A percentile compares a stretch with the other conserved stretches of the same genome.
These are phyloP conservation scores for Aspergillus homomorphus DNA, from an alignment of 495 filamentous ascomycete species.

Conservation along the genomic window DNA sequence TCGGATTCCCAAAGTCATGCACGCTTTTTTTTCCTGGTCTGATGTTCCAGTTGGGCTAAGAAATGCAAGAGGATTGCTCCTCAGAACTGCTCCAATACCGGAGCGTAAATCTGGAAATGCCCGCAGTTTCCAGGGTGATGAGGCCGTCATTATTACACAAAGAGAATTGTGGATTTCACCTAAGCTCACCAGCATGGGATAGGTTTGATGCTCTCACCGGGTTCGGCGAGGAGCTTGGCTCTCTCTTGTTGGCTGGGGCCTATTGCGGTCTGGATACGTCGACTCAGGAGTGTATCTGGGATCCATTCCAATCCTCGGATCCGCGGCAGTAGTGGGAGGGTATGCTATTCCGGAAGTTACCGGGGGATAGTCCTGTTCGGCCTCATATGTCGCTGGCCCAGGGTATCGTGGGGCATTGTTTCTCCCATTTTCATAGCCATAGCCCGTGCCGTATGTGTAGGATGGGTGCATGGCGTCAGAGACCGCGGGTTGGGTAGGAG, in stretches of 20 bases:
- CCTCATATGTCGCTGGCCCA: conserved; percentile 43
- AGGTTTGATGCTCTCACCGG: conserved; percentile 30
- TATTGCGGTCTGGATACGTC: conserved; percentile 39
- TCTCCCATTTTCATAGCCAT: conserved; percentile 43
- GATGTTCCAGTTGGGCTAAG: conserved; percentile 16
- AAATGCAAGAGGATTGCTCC: conserved; percentile 14
- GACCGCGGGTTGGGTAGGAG: conserved; percentile 35
- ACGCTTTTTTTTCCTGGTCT: conserved; percentile 22
- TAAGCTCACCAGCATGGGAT: conserved; percentile 11
- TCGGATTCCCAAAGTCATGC: conserved; percentile 23
- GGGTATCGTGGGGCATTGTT: conserved; percentile 47
- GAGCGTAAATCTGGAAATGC: background rate
- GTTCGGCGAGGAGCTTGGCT: conserved; percentile 40
- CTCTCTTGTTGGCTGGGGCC: conserved; percentile 43
- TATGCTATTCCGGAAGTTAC: conserved; percentile 44
- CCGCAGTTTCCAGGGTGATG: conserved; percentile 2
- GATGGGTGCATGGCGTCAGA: conserved; percentile 41
- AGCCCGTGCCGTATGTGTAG: conserved; percentile 44
- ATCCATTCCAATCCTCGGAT: conserved; percentile 49
- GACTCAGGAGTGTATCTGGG: conserved; percentile 46
- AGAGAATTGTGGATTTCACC: conserved; percentile 9
- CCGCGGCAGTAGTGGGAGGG: conserved; percentile 44
- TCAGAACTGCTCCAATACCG: conserved; percentile 8
- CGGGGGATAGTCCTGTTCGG: conserved; percentile 44
- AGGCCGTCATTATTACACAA: conserved; percentile 18